A percentile compares a stretch with the other conserved stretches of the same genome.
Conservation (phyloP, 108 stramenopile species). For the Craspedostauros australis region DNA sequence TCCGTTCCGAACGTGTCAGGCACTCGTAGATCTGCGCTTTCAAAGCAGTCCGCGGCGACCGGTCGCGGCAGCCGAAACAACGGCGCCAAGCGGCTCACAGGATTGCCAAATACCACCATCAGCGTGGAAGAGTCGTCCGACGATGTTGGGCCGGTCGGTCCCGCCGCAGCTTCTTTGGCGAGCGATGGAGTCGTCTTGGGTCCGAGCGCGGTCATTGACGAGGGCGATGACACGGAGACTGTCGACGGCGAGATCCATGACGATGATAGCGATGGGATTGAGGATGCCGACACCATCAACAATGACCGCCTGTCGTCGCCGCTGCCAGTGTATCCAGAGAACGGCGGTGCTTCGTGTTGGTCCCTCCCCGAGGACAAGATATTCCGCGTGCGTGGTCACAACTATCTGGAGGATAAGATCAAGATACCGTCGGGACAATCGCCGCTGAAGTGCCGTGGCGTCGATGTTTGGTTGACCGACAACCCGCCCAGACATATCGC, state of each 20-base stretch:
- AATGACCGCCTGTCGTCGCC: conserved; percentile 53
- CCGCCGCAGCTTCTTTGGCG: too few relatives aligned
- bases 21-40: too few relatives aligned
- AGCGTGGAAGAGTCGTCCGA: conserved; percentile 7
- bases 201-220: too few relatives aligned
- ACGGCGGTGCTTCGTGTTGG: conserved; percentile 74
- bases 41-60: too few relatives aligned
- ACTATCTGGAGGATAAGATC: conserved; percentile 71
- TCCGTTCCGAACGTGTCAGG: too few relatives aligned
- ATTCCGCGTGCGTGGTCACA: conserved; percentile 73
- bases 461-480: conserved; percentile 87
- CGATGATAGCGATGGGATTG: conserved; percentile 3
- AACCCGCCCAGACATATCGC: conserved; percentile 81
- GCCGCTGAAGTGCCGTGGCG: conserved; percentile 72
- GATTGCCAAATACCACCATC: neutral
- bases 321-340: conserved; percentile 62
- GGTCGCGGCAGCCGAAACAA: neutral
- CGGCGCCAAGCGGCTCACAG: neutral
- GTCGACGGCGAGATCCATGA: conserved; percentile 5
- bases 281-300: conserved; percentile 4
- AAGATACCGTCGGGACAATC: conserved; percentile 68
- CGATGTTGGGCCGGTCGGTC: too few relatives aligned
- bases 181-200: too few relatives aligned
- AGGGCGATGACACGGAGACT: conserved; percentile 23
- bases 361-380: conserved; percentile 60